Evolutionary conservation across 495 filamentous ascomycete species (phyloP).

Genomic region (Aspergillus olivimuriae): DNA sequence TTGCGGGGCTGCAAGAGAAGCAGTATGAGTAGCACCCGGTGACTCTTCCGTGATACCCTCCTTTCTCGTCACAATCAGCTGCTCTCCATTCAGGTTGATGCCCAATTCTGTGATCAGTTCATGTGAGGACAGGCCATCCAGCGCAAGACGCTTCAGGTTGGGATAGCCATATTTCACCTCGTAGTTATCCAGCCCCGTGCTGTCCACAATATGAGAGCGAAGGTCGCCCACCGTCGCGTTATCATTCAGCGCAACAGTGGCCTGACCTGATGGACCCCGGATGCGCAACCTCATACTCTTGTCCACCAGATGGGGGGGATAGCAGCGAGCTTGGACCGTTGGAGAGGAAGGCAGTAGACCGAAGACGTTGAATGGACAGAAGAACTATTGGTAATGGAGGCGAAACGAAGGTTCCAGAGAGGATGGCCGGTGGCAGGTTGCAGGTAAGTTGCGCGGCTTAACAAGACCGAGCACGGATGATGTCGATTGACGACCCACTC

Average conservation of each 20-base stretch:
- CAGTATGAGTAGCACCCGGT: constrained; percentile 12
- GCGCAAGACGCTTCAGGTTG: constrained; percentile 55
- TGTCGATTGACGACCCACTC: no score
- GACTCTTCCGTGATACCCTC: constrained; percentile 20
- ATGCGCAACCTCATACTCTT: constrained; percentile 55
- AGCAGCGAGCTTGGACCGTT: no score
- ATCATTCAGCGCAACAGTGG: constrained; percentile 58
- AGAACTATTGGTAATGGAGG: no score
- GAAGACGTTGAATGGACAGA: no score
- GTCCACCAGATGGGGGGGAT: no score
- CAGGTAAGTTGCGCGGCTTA: no score
- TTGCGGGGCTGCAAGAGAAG: constrained; percentile 13
- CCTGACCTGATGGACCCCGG: constrained; percentile 55
- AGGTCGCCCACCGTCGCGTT: constrained; percentile 61
- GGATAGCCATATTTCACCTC: constrained; percentile 88
- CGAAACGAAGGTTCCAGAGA: no score
- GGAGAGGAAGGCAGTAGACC: no score
- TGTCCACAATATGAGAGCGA: constrained; percentile 44
- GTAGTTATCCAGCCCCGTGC: constrained; percentile 47
- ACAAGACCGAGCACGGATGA: no score
- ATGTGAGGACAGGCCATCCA: constrained; percentile 42
- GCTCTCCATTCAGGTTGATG: constrained; percentile 74
- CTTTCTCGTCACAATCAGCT: constrained; percentile 59
- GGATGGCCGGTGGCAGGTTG: no score
- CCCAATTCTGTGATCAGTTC: constrained; percentile 48